These are phyloP conservation scores for Polymyxa betae DNA, from an alignment of 208 protist genomes.

Conservation along the genomic window DNA sequence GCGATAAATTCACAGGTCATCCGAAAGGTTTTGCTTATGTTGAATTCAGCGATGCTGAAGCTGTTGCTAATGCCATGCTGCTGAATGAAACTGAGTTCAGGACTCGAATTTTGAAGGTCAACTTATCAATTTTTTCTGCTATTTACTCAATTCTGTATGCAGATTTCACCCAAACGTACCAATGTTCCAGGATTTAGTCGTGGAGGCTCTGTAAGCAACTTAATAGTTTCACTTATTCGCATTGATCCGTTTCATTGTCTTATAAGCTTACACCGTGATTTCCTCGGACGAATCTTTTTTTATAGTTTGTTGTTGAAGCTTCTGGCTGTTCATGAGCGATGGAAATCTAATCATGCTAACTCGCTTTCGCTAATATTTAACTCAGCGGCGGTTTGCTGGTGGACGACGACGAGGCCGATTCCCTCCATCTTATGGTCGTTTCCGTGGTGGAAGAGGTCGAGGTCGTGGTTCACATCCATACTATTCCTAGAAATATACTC, in stretches of 20 bases:
- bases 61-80: slow-evolving; percentile 56
- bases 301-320: neutral
- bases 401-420: neutral
- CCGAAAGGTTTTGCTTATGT: slow-evolving; percentile 56
- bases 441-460: neutral
- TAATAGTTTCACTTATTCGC: too few relatives aligned
- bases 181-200: slow-evolving; percentile 35
- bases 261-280: too few relatives aligned
- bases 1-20: slow-evolving; percentile 51
- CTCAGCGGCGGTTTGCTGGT: slow-evolving; percentile 10
- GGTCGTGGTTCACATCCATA: slow-evolving; percentile 36
- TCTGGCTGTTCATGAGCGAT: neutral
- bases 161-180: slow-evolving; percentile 48
- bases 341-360: neutral
- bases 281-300: neutral
- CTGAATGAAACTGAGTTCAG: slow-evolving; percentile 36
- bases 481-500: neutral
- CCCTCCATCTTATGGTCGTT: neutral
- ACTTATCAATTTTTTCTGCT: neutral
- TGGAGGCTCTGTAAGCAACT: neutral
- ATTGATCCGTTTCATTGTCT: too few relatives aligned
- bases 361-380: neutral
- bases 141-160: neutral
- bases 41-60: slow-evolving; percentile 4
- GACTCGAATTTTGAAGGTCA: neutral